Percentiles rank a stretch among this genome's conserved stretches.
These are phyloP conservation scores for Henckelia pumila DNA, from an alignment of 257 asterid species.

Conservation along the genomic window DNA sequence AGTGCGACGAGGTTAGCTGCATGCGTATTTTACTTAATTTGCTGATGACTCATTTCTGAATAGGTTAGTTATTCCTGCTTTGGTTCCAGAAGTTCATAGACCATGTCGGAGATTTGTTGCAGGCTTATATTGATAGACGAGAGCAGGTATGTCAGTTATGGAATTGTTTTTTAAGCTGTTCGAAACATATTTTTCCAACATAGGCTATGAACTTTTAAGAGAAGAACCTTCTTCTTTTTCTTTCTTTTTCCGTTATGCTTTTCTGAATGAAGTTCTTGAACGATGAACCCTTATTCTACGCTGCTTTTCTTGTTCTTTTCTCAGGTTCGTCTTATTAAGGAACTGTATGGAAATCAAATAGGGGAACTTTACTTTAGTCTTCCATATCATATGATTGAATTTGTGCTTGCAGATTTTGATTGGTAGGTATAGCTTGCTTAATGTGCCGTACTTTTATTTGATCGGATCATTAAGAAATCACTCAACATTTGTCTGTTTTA, in stretches of 20 bases:
- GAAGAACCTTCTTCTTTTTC: not conserved
- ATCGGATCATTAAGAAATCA: slow-evolving; percentile 8
- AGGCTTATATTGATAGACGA: slow-evolving; percentile 92
- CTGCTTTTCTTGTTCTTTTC: slow-evolving; percentile 31
- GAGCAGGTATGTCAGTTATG: slow-evolving; percentile 67
- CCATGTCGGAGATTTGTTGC: slow-evolving; percentile 84
- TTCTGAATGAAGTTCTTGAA: slow-evolving; percentile 16
- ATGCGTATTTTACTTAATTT: slow-evolving; percentile 20
- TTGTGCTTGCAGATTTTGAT: slow-evolving; percentile 69
- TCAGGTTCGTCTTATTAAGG: slow-evolving; percentile 93
- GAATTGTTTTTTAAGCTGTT: slow-evolving; percentile 4
- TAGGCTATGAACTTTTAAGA: not conserved
- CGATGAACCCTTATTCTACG: slow-evolving; percentile 7
- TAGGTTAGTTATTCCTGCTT: slow-evolving; percentile 23
- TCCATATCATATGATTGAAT: slow-evolving; percentile 81
- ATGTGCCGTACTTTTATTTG: slow-evolving; percentile 13
- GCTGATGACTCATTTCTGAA: slow-evolving; percentile 21
- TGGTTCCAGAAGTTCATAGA: slow-evolving; percentile 90
- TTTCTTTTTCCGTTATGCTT: not conserved
- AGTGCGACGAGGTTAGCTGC: slow-evolving; percentile 24
- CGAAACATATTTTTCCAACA: not conserved
- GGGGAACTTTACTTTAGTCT: slow-evolving; percentile 89
- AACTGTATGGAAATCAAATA: slow-evolving; percentile 93
- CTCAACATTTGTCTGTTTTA: slow-evolving; percentile 5
- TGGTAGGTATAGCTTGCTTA: slow-evolving; percentile 50